Conservation (phyloP, 116 monocot species). For the Phalaenopsis hybrid region DNA sequence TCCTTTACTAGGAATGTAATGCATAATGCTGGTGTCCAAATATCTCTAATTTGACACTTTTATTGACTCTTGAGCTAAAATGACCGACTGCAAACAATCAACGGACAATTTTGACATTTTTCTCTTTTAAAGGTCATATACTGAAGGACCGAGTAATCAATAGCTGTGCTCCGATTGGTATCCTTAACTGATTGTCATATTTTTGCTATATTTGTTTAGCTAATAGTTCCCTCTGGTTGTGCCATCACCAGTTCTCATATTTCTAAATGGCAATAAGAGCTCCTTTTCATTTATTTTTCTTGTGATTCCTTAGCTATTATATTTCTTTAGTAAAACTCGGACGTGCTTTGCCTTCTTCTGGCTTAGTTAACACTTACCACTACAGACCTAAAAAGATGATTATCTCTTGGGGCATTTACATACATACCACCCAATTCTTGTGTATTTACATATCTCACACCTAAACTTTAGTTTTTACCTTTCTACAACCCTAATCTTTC, state of each 20-base stretch:
- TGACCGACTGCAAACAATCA: no score
- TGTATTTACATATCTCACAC: no score
- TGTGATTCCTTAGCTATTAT: neutral
- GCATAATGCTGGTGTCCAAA: no score
- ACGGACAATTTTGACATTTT: no score
- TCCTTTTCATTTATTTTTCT: neutral
- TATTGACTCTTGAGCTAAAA: no score
- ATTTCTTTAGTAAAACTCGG: neutral
- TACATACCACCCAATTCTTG: no score
- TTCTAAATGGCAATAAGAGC: neutral
- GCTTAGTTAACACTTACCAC: neutral
- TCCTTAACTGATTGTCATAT: neutral
- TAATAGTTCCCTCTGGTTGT: neutral
- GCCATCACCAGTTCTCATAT: neutral
- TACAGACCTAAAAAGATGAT: neutral
- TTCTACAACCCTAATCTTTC: no score
- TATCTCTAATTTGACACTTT: no score
- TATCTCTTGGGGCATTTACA: no score
- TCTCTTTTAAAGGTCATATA: neutral
- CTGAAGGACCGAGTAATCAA: neutral
- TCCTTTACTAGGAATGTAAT: no score
- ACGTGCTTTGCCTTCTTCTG: neutral
- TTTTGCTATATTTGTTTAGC: neutral
- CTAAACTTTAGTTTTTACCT: no score
- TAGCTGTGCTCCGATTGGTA: neutral